Base-by-base conservation (phyloP, 805 yeast species). In the Peterozyma toletana region DNA sequence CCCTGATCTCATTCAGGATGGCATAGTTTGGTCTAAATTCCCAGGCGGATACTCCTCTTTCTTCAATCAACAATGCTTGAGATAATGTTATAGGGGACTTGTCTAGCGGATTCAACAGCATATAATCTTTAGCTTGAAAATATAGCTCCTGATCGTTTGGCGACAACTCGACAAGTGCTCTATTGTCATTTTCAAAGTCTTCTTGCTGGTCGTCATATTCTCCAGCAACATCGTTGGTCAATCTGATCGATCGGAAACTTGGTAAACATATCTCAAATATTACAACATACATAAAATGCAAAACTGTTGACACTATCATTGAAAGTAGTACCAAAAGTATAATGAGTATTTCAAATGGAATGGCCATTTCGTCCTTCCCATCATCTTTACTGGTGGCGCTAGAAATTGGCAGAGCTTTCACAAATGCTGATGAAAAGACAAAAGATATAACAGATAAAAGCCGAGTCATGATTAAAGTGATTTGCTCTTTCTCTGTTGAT, bases 1-100 rank as follows among this genome's bases (percentile, higher is more conserved):
- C 84, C 34, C 76, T 50, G 43, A 78, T 71, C 50, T 73, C 78
- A 54, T 70, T 79, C 62, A 70, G 73, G 30, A 77, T 60, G 62
- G 75, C 73, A 9, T 70, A 60, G 54, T 74, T 75, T 17, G 82
- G 79, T 42, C 68, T 71, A 56, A 93, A 91, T 53, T 90, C 95
- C 86, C 95, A 90, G 1, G 97, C 98, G 13, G 73, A 64, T 1
- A 90, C 83, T 2, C 96, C 96, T 58, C 87, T 89, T 50, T 88
- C 95, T 52, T 88, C 95, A 27, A 87, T 86, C 16, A 71, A 58
- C 58, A 82, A 63, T 48, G 70, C 71, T 59, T 85, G 90, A 29
- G 84, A 72, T 34, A 83, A 63, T 11, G 66, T 40, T 29, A 62
- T 47, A 33, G 58, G 62, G 42, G 45, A 49, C 29, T 51, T 59